Base-by-base conservation (phyloP, 2,329 filamentous ascomycete species). In the Podosphaera fusca region DNA sequence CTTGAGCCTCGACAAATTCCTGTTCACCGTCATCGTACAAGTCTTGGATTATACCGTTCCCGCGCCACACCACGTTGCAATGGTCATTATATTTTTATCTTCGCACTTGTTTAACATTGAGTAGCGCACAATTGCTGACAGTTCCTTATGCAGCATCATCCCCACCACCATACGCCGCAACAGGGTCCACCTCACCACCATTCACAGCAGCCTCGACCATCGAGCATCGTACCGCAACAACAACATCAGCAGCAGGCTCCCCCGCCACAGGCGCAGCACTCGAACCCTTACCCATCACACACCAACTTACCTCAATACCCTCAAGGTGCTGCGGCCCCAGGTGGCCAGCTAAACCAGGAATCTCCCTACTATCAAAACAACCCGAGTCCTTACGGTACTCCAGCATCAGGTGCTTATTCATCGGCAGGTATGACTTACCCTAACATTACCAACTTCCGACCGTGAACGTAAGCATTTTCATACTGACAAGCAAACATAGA, bases 331-430 rank as follows among this genome's bases (percentile, higher is more conserved):
- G 81, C 82, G 68, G 74, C 77, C 31, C 73, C 75, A 58, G 78
- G 73, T 66, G 75, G 76, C 50, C 82, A 82, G 66, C 75, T 76
- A 66, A 71, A 77, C 55, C 65, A 81, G 66, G 85, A 94, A 63
- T 72, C 85, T 56, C 76, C 81, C 51, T 94, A 90, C 71, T 94
- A 90, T 70, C 81, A 84, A 67, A 79, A 84, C 58, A 85, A 92
- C 67, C 79, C 85, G 61, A 87, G 82, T 68, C 80, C 86, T 9
- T 94, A 94, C 73, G 88, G 84, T 71, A 84, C 86, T 57, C 82
- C 85, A 63, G 80, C 84, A 60, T 81, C 84, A 57, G 85, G 84
- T 71, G 85, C 85, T 72, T 95, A 94, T 71, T 82, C 86, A 61
- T 87, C 87, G 68, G 85, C 85, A 74, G 86, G 87, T 92, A 73